These are phyloP conservation scores for Omphalotus guepiniiformis DNA, from an alignment of 768 basidiomycete genomes.

Conservation along the genomic window DNA sequence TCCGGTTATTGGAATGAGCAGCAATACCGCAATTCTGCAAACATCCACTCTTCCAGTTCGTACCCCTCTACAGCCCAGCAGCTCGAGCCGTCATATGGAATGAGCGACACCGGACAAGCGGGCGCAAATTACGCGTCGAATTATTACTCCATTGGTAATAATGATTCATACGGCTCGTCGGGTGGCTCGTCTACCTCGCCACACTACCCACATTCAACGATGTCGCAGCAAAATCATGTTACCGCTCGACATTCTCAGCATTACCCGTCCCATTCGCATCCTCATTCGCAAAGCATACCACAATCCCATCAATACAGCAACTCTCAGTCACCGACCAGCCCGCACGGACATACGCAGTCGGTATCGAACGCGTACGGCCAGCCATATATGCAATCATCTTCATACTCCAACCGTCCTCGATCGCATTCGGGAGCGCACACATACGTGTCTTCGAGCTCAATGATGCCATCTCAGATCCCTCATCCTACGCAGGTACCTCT, in stretches of 20 bases:
- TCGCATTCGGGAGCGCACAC: slow-evolving; percentile 42
- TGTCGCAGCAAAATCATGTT: slow-evolving; percentile 22
- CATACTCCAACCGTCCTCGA: slow-evolving; percentile 18
- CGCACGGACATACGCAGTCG: slow-evolving; percentile 21
- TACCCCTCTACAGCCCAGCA: slow-evolving; percentile 16
- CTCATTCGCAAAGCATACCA: slow-evolving; percentile 16
- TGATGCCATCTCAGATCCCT: slow-evolving; percentile 20
- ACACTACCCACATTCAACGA: slow-evolving; percentile 1
- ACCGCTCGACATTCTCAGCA: slow-evolving; percentile 30
- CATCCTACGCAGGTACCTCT: slow-evolving; percentile 33
- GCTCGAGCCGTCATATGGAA: slow-evolving; percentile 19
- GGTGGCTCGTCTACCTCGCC: slow-evolving; percentile 28
- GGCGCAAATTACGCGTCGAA: background rate
- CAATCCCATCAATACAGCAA: slow-evolving; percentile 8
- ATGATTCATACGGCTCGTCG: slow-evolving; percentile 23
- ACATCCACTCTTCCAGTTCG: slow-evolving; percentile 19
- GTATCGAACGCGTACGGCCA: slow-evolving; percentile 14
- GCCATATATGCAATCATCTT: slow-evolving; percentile 4
- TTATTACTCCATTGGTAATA: slow-evolving; percentile 9
- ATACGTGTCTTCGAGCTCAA: slow-evolving; percentile 18
- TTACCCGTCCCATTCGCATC: slow-evolving; percentile 29
- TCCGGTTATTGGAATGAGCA: slow-evolving; percentile 33
- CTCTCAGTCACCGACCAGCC: slow-evolving; percentile 8
- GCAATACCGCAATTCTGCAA: slow-evolving; percentile 23
- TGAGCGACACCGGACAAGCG: slow-evolving; percentile 11